These are phyloP conservation scores for Neurospora hispaniola DNA, from an alignment of 495 filamentous ascomycete species.

Conservation along the genomic window DNA sequence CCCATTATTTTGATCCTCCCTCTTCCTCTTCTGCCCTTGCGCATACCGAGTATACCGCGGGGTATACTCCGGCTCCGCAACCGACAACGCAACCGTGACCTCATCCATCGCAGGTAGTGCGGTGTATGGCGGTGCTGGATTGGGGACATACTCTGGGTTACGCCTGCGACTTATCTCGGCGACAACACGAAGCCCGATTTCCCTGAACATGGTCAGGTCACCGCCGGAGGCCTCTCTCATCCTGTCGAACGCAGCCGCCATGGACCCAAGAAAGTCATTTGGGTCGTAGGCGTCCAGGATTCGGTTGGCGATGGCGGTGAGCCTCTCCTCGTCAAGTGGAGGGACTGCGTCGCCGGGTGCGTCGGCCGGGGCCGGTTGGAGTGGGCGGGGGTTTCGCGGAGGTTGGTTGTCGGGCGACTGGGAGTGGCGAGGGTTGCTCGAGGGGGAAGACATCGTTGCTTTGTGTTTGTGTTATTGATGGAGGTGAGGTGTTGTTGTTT, in stretches of 20 bases:
- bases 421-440: not conserved
- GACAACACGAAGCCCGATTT: accelerated
- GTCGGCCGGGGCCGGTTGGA: not conserved
- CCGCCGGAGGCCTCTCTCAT: not conserved
- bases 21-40: not conserved
- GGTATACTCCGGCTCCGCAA: not conserved
- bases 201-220: not conserved
- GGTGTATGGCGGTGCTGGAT: not conserved
- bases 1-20: not conserved
- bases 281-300: not conserved
- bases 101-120: not conserved
- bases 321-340: not conserved
- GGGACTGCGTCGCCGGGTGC: not conserved
- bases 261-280: not conserved
- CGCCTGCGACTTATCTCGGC: not conserved
- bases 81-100: not conserved
- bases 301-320: not conserved
- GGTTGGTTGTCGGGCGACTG: not conserved
- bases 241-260: not conserved
- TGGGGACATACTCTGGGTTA: not conserved
- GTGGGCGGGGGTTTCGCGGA: not conserved
- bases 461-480: not conserved
- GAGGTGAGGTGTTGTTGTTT: not conserved
- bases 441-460: not conserved
- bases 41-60: not conserved